Conservation (phyloP, 768 basidiomycete species). For the Serpula lacrymans region DNA sequence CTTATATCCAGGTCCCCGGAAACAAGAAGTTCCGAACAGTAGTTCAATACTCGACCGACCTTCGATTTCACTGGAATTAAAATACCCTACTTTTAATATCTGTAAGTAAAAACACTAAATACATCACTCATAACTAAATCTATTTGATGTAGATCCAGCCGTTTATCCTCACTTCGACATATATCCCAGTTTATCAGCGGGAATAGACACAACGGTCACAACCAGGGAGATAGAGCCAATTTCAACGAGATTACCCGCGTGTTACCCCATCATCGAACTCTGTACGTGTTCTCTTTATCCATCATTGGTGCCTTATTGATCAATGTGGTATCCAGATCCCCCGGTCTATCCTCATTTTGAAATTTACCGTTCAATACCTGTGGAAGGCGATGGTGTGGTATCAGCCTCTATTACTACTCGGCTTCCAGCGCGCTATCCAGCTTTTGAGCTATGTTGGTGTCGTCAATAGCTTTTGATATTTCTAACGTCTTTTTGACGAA, state of each 20-base stretch:
- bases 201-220: constrained; percentile 7
- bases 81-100: constrained; percentile 15
- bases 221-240: constrained; percentile 2
- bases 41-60: not conserved
- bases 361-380: constrained; percentile 10
- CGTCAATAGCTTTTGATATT: not conserved
- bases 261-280: constrained; percentile 19
- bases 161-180: constrained; percentile 17
- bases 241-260: not conserved
- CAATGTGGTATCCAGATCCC: constrained; percentile 11
- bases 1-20: constrained; percentile 17
- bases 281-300: constrained; percentile 16
- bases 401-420: no score
- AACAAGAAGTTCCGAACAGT: not conserved
- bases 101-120: no score
- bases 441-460: constrained; percentile 15
- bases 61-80: not conserved
- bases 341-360: constrained; percentile 25
- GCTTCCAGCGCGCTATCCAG: constrained; percentile 11
- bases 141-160: constrained; percentile 12
- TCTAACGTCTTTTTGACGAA: no score
- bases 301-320: not conserved
- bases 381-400: not conserved
- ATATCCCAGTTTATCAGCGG: constrained; percentile 1
- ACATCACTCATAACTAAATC: no score